These are phyloP conservation scores for peach (Prunus persica) DNA, from an alignment of 306 rosid genomes.

Conservation along the genomic window DNA sequence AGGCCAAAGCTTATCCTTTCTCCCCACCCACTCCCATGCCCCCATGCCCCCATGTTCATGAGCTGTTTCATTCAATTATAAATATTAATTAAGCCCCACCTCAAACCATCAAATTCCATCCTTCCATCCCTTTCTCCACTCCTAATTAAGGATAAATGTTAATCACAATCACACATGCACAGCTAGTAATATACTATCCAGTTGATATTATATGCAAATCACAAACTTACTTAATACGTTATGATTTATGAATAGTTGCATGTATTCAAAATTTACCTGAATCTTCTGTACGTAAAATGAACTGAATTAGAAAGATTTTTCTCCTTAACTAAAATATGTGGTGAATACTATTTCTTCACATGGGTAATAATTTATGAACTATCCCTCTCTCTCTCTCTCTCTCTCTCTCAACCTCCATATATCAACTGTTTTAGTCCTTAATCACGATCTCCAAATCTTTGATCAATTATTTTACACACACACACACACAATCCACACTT, in stretches of 20 bases:
- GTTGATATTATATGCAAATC: too few species aligned
- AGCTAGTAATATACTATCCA: neutral
- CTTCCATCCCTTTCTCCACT: neutral
- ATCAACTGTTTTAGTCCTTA: neutral
- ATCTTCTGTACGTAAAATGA: neutral
- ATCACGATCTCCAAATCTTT: conserved; percentile 6
- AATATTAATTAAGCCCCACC: neutral
- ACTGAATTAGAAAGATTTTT: neutral
- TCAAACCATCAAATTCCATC: neutral
- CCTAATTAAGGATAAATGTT: neutral
- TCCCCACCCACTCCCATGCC: neutral
- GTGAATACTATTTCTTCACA: too few species aligned
- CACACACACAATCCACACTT: neutral
- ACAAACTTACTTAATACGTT: neutral
- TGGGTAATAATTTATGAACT: too few species aligned
- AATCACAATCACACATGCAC: too few species aligned
- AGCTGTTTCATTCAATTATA: conserved; percentile 17
- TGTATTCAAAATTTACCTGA: neutral
- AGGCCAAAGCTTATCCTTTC: conserved; percentile 7
- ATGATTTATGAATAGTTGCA: neutral
- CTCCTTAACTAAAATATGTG: neutral
- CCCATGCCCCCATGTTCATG: neutral
- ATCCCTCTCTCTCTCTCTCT: too few species aligned
- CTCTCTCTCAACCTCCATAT: too few species aligned
- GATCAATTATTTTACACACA: too few species aligned